Evolutionary conservation across 495 filamentous ascomycete genomes (phyloP).

Genomic region (Aspergillus haitiensis): DNA sequence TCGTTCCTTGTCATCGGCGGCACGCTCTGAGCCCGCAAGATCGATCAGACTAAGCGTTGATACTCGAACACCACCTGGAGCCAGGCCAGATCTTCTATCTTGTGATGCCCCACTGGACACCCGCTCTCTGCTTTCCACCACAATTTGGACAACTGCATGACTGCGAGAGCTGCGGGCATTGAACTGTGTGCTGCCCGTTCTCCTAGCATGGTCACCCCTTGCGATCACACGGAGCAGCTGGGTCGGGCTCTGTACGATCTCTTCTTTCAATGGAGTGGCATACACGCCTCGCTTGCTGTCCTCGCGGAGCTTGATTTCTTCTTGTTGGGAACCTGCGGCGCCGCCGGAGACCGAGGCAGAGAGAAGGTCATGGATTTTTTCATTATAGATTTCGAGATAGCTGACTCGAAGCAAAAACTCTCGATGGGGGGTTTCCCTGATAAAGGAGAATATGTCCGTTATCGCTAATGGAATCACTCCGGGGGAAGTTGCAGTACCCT

Average conservation of each 20-base stretch:
- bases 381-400: conserved; percentile 98
- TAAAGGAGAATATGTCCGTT: conserved; percentile 98
- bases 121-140: conserved; percentile 93
- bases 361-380: conserved; percentile 92
- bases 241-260: conserved; percentile 97
- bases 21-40: conserved; percentile 92
- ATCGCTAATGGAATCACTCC: conserved; percentile 97
- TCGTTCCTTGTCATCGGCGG: conserved; percentile 91
- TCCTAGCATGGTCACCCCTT: conserved; percentile 83
- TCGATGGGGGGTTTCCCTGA: conserved; percentile 90
- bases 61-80: conserved; percentile 89
- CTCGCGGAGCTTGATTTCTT: conserved; percentile 95
- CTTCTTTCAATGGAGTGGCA: conserved; percentile 92
- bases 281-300: conserved; percentile 96
- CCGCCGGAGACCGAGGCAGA: conserved; percentile 61
- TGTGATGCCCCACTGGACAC: conserved; percentile 54
- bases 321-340: conserved; percentile 54
- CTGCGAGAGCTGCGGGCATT: conserved; percentile 94
- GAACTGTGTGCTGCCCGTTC: conserved; percentile 92
- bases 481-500: conserved; percentile 93
- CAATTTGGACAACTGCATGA: conserved; percentile 97
- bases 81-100: conserved; percentile 74
- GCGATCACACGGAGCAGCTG: conserved; percentile 95
- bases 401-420: conserved; percentile 96
- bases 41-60: conserved; percentile 95